phyloP scores from a whole-genome alignment of 2,329 filamentous ascomycete genomes.

The Thermothelomyces thermophilus region DNA sequence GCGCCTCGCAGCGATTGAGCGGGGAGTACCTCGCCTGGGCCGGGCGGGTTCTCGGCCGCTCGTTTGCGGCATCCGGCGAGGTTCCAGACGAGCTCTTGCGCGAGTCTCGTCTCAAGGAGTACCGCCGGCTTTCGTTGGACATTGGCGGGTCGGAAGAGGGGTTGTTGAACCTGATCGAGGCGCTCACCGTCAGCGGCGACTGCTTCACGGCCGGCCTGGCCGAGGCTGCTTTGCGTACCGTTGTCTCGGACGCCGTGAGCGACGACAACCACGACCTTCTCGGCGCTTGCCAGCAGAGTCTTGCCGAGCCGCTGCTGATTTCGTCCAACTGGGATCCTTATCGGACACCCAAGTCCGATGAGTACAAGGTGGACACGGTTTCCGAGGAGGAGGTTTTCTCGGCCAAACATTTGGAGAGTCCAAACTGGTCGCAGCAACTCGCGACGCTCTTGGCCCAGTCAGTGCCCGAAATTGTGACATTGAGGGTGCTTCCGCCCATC shows the following conservation, averaged over 20 bases:
- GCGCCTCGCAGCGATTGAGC: constrained; percentile 56
- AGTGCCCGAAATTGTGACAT: constrained; percentile 56
- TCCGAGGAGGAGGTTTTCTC: constrained; percentile 32
- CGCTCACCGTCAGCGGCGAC: constrained; percentile 53
- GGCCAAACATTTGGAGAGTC: constrained; percentile 36
- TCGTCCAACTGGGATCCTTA: constrained; percentile 54
- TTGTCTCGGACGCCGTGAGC: constrained; percentile 47
- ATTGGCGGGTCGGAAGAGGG: constrained; percentile 55
- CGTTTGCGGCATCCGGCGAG: constrained; percentile 70
- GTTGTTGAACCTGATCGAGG: constrained; percentile 55
- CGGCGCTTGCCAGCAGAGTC: constrained; percentile 44
- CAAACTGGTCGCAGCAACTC: constrained; percentile 57
- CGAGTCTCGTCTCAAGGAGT: constrained; percentile 52
- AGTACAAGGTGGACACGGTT: constrained; percentile 23
- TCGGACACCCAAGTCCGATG: constrained; percentile 49
- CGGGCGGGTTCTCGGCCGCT: constrained; percentile 73
- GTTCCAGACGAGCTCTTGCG: constrained; percentile 54
- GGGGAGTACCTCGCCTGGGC: constrained; percentile 76
- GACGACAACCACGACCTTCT: constrained; percentile 43
- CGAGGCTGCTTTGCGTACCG: constrained; percentile 51
- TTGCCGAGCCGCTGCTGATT: constrained; percentile 45
- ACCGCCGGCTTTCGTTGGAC: constrained; percentile 40
- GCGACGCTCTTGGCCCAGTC: constrained; percentile 54
- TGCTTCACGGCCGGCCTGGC: constrained; percentile 52
- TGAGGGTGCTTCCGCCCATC: constrained; percentile 61